Base-by-base conservation (phyloP, 495 filamentous ascomycete genomes). In the Neurospora sublineolata region DNA sequence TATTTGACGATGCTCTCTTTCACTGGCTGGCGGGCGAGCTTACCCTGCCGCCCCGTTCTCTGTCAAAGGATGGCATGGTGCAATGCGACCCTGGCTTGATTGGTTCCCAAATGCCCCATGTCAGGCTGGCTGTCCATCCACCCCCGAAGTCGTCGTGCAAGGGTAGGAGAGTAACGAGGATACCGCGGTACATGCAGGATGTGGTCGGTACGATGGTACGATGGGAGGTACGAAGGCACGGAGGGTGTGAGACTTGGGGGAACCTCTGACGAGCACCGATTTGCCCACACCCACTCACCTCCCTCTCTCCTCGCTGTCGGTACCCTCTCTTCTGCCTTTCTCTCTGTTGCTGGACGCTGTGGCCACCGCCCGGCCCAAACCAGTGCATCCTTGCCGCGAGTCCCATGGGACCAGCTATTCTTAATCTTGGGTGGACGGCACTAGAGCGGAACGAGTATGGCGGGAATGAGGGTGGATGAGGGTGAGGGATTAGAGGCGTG, bases 31-130 rank as follows among this genome's bases (percentile, higher is more conserved):
- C 52, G 52, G 52, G 52, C 52, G 14, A 67, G 75, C 68, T 73
- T 69, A 70, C 67, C 75, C 69, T 76, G 70, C 78, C 78, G 77
- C 78, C 78, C 77, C 77, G 75, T 78, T 75, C 72, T 75, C 71
- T 72, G 68, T 77, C 76, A 74, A 73, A 72, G 74, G 73, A 74
- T 73, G 72, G 72, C 70, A 70, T 73, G 68, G 70, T 77, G 74
- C 74, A 72, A 69, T 42, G 60, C 41, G 68, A 76, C 74, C 67
- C 72, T 71, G 73, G 77, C 73, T 75, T 78, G 78, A 80, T 80
- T 80, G 78, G 77, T 69, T 72, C 67, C 44, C 40, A 36, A 69
- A 67, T 41, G 70, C 64, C 76, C 76, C 77, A 76, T 79, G 78
- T 76, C 78, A 79, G 75, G 72, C 75, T 69, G 69, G 75, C 64